Evolutionary conservation across 768 basidiomycete species (phyloP), one percentile per base, ranked within the genome.

Genomic region (Tulasnella calospora): DNA sequence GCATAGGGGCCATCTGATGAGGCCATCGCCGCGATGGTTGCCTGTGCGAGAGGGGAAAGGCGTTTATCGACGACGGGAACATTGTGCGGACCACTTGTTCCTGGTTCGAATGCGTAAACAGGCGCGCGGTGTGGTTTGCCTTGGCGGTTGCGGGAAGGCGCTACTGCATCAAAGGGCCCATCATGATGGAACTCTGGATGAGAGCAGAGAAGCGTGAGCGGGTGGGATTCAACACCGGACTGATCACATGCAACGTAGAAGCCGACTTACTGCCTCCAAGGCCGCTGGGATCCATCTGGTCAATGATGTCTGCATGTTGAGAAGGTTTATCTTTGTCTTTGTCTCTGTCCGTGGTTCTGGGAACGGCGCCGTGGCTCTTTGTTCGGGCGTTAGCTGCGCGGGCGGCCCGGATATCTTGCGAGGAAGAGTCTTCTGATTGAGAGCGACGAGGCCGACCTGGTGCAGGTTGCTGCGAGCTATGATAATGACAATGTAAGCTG

Each of bases 141-240:
- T 46, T 46, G 40, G 70, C 90, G 89, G 85, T 96, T 96, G 82
- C 94, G 92, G 71, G 94, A 95, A 0, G 94, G 94, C 2, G 94
- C 94, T 83, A 94, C 95, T 38, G 94, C 94, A 83, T 96, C 94
- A 83, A 95, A 96, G 17, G 94, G 94, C 40, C 94, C 94, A 82
- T 95, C 94, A 82, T 96, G 94, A 82, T 96, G 94, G 85, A 95
- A 93, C 90, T 93, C 94, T 95, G 81, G 71, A 82, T 61, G 71
- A 76, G 71, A 76, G 79, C 74, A 74, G n/a, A 74, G 71, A 79
- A 73, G 38, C 71, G 30, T 23, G 57, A 27, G 57, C 71, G 77
- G 79, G 78, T 70, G 46, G 44, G 57, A 38, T 47, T 71, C 57
- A 71, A 71, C n/a, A 44, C 27, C 61, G 10, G 61, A 67, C 61